Base-by-base conservation (phyloP, 2,329 filamentous ascomycete genomes). In the Penicillium sp. region DNA sequence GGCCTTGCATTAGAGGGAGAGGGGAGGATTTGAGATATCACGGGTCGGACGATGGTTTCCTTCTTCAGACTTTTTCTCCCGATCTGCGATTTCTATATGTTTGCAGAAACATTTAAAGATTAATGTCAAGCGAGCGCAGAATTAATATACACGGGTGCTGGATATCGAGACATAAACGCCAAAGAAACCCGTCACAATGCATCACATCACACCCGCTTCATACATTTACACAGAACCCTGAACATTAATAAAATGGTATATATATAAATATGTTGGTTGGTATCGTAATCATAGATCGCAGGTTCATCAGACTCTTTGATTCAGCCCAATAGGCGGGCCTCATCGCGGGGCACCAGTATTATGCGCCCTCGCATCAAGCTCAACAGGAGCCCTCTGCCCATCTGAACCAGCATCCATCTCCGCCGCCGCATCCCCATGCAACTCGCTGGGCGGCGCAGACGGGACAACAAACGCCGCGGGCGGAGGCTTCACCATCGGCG, bases 331-430 rank as follows among this genome's bases (percentile, higher is more conserved):
- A 41, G 35, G 11, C 35, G 35, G 8, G 11, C 13, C 11, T 50
- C n/a, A 50, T 50, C 48, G 48, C 26, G 11, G 26, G 17, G 48
- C 5, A 19, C 30, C 48, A 48, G 46, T 41, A 17, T 31, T 15
- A 19, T 19, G 13, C 5, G 31, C 15, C 13, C 46, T 29, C 11
- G 21, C 56, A n/a, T 58, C 56, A 35, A 58, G 30, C 21, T 58
- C 56, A 58, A 30, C 47, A 30, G 56, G 56, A 35, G 31, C 31
- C 23, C 46, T 31, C 15, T 23, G 56, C 7, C 31, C 31, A n/a
- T 58, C 56, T 4, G 13, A 17, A 30, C 56, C 56, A 3, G 56
- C 56, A 30, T 58, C 56, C 44, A 58, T 49, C n/a, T 58, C 56
- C 6, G 46, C 15, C 21, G 47, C 56, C 41, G 50, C 31, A 13